phyloP scores from a whole-genome alignment of 2,329 filamentous ascomycete genomes.

The Hypoxylon sp. region DNA sequence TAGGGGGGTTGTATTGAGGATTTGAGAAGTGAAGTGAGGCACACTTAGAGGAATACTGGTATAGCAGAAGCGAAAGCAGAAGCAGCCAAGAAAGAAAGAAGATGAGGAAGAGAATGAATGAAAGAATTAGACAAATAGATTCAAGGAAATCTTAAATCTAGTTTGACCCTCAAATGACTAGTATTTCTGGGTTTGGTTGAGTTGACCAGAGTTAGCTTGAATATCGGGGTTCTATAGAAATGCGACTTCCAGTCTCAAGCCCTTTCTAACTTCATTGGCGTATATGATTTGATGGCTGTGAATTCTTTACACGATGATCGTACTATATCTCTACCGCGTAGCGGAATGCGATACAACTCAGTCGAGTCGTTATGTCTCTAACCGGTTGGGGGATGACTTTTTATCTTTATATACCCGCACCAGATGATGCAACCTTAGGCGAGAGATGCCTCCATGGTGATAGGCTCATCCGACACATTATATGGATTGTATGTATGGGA shows the following conservation, averaged over 20 bases:
- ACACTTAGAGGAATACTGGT: slow-evolving; percentile 1
- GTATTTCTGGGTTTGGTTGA: background rate
- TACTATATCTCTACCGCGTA: background rate
- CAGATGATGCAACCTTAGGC: too few relatives aligned
- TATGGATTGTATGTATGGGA: too few relatives aligned
- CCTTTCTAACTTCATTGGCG: background rate
- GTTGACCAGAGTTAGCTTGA: background rate
- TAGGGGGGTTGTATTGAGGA: background rate
- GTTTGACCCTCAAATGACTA: background rate
- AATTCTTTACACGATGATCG: background rate
- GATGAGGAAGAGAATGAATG: background rate
- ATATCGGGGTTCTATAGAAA: background rate
- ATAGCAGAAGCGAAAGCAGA: background rate
- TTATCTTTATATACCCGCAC: too few relatives aligned
- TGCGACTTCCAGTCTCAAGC: background rate
- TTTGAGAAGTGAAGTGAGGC: background rate
- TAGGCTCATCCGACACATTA: too few relatives aligned
- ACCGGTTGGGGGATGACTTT: too few relatives aligned
- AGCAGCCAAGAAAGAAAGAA: background rate
- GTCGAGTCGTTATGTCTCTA: too few relatives aligned
- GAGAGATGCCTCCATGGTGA: too few relatives aligned
- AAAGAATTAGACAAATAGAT: slow-evolving; percentile 16
- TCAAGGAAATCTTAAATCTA: slow-evolving; percentile 31
- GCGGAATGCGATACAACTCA: background rate
- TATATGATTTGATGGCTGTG: background rate